Evolutionary conservation across 2,329 filamentous ascomycete species (phyloP).

Genomic region (Pseudomassariella vexata): DNA sequence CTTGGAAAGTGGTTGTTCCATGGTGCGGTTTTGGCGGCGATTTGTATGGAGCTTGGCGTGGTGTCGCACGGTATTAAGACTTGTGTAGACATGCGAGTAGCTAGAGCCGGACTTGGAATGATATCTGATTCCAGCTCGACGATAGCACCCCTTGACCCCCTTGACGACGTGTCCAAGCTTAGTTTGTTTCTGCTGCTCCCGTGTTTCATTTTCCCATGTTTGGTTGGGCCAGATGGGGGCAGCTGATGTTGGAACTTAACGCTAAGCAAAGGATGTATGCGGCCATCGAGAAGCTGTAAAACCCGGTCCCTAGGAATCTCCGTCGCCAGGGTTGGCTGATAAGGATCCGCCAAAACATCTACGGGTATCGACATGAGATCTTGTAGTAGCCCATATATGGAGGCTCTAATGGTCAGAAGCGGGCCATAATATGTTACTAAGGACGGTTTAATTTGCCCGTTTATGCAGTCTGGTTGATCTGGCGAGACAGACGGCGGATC

Average conservation of each 20-base stretch:
- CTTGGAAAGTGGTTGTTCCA: slow-evolving; percentile 15
- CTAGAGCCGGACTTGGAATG: slow-evolving; percentile 30
- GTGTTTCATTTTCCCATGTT: too few species aligned
- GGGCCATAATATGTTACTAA: too few species aligned
- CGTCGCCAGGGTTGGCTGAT: slow-evolving; percentile 32
- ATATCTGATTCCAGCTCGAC: slow-evolving; percentile 31
- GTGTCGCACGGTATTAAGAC: slow-evolving; percentile 20
- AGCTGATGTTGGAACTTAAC: slow-evolving; percentile 35
- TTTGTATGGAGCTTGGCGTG: slow-evolving; percentile 30
- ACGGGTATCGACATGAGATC: slow-evolving; percentile 24
- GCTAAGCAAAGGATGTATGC: slow-evolving; percentile 30
- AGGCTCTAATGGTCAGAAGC: slow-evolving; percentile 31
- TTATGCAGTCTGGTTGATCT: too few species aligned
- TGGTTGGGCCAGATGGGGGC: slow-evolving; percentile 5
- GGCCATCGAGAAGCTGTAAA: slow-evolving; percentile 30
- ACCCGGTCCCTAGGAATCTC: slow-evolving; percentile 28
- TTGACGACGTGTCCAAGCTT: background rate
- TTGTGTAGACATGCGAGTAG: slow-evolving; percentile 28
- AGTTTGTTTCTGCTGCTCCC: too few species aligned
- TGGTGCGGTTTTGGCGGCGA: slow-evolving; percentile 21
- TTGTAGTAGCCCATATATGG: slow-evolving; percentile 32
- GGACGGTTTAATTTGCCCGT: too few species aligned
- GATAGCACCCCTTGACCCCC: slow-evolving; percentile 16
- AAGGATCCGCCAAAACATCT: slow-evolving; percentile 28
- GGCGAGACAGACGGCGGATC: too few species aligned